phyloP scores from a whole-genome alignment of 2,329 filamentous ascomycete species.

The Amphichorda felina region DNA sequence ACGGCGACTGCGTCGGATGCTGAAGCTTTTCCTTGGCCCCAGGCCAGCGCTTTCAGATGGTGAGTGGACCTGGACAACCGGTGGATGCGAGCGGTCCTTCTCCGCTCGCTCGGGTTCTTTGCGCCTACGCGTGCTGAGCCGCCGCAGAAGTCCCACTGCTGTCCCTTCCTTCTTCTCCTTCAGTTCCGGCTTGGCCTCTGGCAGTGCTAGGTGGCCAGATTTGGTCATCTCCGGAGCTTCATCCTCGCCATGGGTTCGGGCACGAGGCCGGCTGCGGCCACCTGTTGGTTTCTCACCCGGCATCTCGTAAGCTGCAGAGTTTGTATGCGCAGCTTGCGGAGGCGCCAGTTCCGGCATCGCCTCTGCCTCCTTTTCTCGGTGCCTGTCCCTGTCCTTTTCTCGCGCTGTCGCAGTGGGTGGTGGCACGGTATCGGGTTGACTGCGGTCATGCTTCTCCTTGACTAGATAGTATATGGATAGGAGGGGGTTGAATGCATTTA shows the following conservation, averaged over 20 bases:
- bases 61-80: slow-evolving; percentile 66
- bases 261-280: slow-evolving; percentile 70
- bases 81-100: slow-evolving; percentile 57
- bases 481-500: slow-evolving; percentile 87
- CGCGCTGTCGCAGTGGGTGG: slow-evolving; percentile 32
- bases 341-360: slow-evolving; percentile 62
- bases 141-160: slow-evolving; percentile 70
- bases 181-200: slow-evolving; percentile 46
- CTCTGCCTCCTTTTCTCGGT: slow-evolving; percentile 26
- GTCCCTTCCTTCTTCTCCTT: slow-evolving; percentile 74
- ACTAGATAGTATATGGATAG: slow-evolving; percentile 94
- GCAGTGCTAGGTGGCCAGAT: slow-evolving; percentile 19
- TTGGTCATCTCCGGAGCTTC: slow-evolving; percentile 56
- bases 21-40: slow-evolving; percentile 76
- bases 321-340: slow-evolving; percentile 82
- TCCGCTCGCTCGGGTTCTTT: slow-evolving; percentile 53
- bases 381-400: slow-evolving; percentile 17
- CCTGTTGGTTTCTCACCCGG: slow-evolving; percentile 80
- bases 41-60: slow-evolving; percentile 50
- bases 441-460: slow-evolving; percentile 84
- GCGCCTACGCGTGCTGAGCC: slow-evolving; percentile 77
- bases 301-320: slow-evolving; percentile 74
- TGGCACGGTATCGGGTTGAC: slow-evolving; percentile 31
- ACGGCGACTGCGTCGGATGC: slow-evolving; percentile 52
- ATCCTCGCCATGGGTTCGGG: slow-evolving; percentile 89